Base-by-base conservation (phyloP, 2,329 filamentous ascomycete genomes). In the Scortechinia acanthostroma region DNA sequence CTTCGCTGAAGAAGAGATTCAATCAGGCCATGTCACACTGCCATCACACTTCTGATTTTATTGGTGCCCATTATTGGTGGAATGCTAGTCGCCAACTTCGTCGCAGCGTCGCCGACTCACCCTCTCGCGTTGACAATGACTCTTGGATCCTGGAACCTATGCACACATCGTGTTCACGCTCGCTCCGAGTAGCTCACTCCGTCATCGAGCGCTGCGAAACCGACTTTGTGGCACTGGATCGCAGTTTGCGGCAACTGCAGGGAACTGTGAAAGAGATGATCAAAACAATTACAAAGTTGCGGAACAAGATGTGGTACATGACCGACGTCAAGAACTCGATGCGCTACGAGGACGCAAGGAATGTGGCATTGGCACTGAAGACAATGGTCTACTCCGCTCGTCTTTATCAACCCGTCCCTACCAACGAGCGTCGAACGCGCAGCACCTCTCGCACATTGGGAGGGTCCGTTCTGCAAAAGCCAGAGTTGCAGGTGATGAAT, bases 251-350 rank as follows among this genome's bases (percentile, higher is more conserved):
- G 44, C 62, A 66, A 19, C 63, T 74, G 21, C 71, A 73, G 49
- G 59, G 55, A 17, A 63, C 64, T 33, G 64, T 74, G 15, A 69
- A 73, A 37, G 65, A 71, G 2, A 68, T 71, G 56, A 71, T 73
- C 56, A 48, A 56, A 15, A 64, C 61, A 3, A 61, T 76, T 48
- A 66, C 70, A 50, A 70, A 70, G 44, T 59, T 80, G 21, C 68
- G 79, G 28, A 72, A 79, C 56, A 83, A 83, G 59, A 80, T 83
- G 73, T 83, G 79, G 79, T 83, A 81, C 55, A 73, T 76, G 51
- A 77, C 74, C 13, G 76, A 82, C 53, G 77, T 83, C 19, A 71
- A 76, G 45, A 76, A 76, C 42, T 82, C 79, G 6, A 72, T 71
- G 46, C 64, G 64, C 3, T 84, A 82, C 50, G 77, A 83, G 46